phyloP scores from a whole-genome alignment of 2,329 filamentous ascomycete species.

The Elsinoe fawcettii region DNA sequence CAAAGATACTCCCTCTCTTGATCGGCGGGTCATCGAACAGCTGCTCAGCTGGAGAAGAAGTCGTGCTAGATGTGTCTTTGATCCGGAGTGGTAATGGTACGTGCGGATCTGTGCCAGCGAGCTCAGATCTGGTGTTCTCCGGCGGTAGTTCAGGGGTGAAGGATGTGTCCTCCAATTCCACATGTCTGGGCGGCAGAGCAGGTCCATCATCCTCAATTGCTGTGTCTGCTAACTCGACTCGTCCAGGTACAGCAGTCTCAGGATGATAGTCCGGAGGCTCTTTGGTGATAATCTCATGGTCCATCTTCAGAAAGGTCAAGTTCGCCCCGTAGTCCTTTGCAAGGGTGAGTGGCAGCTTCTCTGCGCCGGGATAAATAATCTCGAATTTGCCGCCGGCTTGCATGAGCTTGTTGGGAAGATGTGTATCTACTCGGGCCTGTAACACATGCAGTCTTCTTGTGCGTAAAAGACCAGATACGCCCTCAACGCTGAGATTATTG shows the following conservation, averaged over 20 bases:
- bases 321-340: conserved; percentile 39
- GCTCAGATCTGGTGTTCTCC: conserved; percentile 28
- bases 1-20: conserved; percentile 38
- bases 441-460: conserved; percentile 48
- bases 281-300: conserved; percentile 48
- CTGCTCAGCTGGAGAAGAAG: conserved; percentile 19
- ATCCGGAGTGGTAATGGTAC: conserved; percentile 31
- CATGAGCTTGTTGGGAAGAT: conserved; percentile 24
- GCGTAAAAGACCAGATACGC: conserved; percentile 45
- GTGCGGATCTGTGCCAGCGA: conserved; percentile 31
- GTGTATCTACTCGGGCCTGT: conserved; percentile 45
- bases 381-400: conserved; percentile 19
- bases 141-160: conserved; percentile 18
- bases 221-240: conserved; percentile 25
- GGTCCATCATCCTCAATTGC: neutral
- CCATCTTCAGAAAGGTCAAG: conserved; percentile 48
- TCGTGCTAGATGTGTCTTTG: conserved; percentile 16
- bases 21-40: conserved; percentile 21
- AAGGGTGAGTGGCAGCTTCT: conserved; percentile 48
- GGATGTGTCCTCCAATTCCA: conserved; percentile 27
- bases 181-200: conserved; percentile 17
- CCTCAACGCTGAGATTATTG: conserved; percentile 50
- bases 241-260: conserved; percentile 22
- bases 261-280: conserved; percentile 27
- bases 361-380: conserved; percentile 39